Conservation (phyloP, 176 grass and related monocot genomes). For the Rhynchospora tenuis region DNA sequence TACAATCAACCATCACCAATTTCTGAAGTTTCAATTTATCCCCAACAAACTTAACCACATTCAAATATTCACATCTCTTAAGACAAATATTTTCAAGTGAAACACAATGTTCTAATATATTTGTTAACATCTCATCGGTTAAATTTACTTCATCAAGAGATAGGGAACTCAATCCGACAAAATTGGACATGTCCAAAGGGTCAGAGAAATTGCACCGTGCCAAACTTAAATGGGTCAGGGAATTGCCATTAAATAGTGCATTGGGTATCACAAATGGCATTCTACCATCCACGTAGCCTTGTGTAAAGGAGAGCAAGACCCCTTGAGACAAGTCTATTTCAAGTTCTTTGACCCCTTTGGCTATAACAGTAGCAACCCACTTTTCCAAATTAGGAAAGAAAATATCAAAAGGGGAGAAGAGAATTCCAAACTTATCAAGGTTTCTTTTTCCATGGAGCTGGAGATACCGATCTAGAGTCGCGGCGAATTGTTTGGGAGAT, state of each 20-base stretch:
- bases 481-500: slow-evolving; percentile 5
- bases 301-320: neutral
- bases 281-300: neutral
- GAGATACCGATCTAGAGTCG: neutral
- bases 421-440: too few species aligned
- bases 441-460: too few species aligned
- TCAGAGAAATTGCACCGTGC: slow-evolving; percentile 29
- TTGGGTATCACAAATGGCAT: slow-evolving; percentile 6
- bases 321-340: slow-evolving; percentile 10
- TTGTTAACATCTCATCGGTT: slow-evolving; percentile 9
- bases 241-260: slow-evolving; percentile 18
- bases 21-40: too few species aligned
- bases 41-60: slow-evolving; percentile 3
- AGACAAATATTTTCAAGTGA: slow-evolving; percentile 43
- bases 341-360: slow-evolving; percentile 33
- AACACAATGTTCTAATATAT: slow-evolving; percentile 8
- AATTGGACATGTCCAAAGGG: neutral
- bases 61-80: slow-evolving; percentile 18
- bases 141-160: slow-evolving; percentile 34
- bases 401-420: too few species aligned
- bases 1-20: too few species aligned
- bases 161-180: slow-evolving; percentile 27
- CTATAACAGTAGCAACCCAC: slow-evolving; percentile 29
- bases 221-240: slow-evolving; percentile 28
- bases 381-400: too few species aligned